phyloP scores from a whole-genome alignment of 75 land plant genomes.

The Azolla pinnata region DNA sequence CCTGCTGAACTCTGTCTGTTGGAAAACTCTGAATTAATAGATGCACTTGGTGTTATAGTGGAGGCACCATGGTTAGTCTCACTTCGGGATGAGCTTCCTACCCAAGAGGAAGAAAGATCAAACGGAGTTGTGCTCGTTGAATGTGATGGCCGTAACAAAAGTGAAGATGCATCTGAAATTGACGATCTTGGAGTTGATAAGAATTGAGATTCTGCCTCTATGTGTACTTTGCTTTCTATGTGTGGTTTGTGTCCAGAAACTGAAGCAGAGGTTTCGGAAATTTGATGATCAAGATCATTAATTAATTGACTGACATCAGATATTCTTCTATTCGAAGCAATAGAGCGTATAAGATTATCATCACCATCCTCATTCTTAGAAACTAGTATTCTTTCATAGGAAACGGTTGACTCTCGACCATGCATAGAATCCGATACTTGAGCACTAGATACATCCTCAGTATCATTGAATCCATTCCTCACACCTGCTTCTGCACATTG shows the following conservation, averaged over 20 bases:
- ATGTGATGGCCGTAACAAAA: constrained; percentile 3
- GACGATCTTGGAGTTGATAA: constrained; percentile 43
- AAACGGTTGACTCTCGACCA: too few species aligned
- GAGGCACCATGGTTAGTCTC: neutral
- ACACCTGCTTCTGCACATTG: neutral
- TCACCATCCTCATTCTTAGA: too few species aligned
- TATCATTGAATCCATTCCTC: neutral
- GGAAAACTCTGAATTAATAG: constrained; percentile 32
- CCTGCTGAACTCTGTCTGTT: constrained; percentile 27
- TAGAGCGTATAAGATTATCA: too few species aligned
- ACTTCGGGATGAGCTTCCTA: constrained; percentile 23
- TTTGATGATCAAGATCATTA: constrained; percentile 18
- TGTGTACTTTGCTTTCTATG: constrained; percentile 14
- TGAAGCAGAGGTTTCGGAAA: constrained; percentile 20
- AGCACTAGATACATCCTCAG: neutral
- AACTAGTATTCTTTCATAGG: too few species aligned
- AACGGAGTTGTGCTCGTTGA: constrained; percentile 42
- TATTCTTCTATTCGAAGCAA: too few species aligned
- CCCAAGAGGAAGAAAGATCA: constrained; percentile 49
- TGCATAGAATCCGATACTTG: too few species aligned
- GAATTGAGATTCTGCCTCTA: constrained; percentile 25
- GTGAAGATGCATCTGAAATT: constrained; percentile 48
- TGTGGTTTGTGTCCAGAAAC: constrained; percentile 17
- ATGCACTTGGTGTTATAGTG: constrained; percentile 32
- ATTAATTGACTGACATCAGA: too few species aligned